Base-by-base conservation (phyloP, 306 rosid genomes). In the Trichosanthes cucumerina region DNA sequence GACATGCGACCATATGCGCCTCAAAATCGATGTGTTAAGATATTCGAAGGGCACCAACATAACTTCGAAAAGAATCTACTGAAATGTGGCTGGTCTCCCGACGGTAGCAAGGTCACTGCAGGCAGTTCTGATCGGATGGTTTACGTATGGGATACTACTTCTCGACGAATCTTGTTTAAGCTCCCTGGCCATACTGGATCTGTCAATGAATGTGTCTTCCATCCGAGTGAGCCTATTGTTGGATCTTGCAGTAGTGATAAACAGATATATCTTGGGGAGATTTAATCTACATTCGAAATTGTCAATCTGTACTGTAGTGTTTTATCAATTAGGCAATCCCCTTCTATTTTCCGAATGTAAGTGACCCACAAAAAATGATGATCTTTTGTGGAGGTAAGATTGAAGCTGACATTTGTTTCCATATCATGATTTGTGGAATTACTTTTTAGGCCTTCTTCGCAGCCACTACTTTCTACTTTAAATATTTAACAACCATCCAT, bases 1-100 rank as follows among this genome's bases (percentile, higher is more conserved):
- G 98, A 95, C 79, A 92, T 92, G 98, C 96, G 97, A 14, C 97
- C 98, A 0, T 95, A 95, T 68, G 98, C 98, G 28, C 96, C 97
- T 0, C 98, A 95, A 73, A 95, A 95, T 77, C 95, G 97, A 47
- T 92, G 97, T 38, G 95, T 95, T 81, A 95, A 95, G 90, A 86
- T 92, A 78, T 57, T 95, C 72, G 97, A 92, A 89, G 98, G 98
- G 78, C 97, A 92, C 83, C 97, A 92, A 65, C 98, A 95, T 87
- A 92, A 92, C 86, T 95, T 92, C 31, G 97, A 95, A 73, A 92
- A 92, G 88, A 91, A 91, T 85, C 84, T 88, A 82, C 84, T 92
- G 89, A 92, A 95, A 73, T 92, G 98, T 79, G 50, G 88, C 78
- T 95, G 98, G 98, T 95, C 97, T 9, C 84, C 90, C 16, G 97